Conservation (phyloP, 805 yeast genomes). For the Wickerhamiella lipophila region DNA sequence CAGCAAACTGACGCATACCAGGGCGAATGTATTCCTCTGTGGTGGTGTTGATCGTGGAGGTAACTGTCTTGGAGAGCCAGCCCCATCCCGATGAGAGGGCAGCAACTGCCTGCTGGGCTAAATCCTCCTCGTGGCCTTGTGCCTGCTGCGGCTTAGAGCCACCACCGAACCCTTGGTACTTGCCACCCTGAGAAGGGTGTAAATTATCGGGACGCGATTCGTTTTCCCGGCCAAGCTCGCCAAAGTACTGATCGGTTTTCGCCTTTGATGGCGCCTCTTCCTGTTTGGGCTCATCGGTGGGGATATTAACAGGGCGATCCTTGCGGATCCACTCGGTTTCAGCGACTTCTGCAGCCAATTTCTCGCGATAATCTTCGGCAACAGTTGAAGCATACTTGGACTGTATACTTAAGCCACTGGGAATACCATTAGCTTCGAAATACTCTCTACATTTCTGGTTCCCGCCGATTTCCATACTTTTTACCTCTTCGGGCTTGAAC, state of each 20-base stretch:
- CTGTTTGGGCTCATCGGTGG: slow-evolving; percentile 16
- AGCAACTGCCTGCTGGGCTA: slow-evolving; percentile 68
- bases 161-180: slow-evolving; percentile 84
- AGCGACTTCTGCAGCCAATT: slow-evolving; percentile 60
- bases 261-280: slow-evolving; percentile 21
- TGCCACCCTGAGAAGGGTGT: slow-evolving; percentile 92
- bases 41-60: slow-evolving; percentile 73
- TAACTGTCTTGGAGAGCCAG: slow-evolving; percentile 70
- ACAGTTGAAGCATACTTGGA: slow-evolving; percentile 75
- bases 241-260: slow-evolving; percentile 64
- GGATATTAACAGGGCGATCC: slow-evolving; percentile 23
- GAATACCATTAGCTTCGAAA: slow-evolving; percentile 61
- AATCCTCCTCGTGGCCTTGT: slow-evolving; percentile 31
- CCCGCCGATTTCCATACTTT: slow-evolving; percentile 90
- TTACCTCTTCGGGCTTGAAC: slow-evolving; percentile 83
- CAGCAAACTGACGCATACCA: slow-evolving; percentile 66
- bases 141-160: slow-evolving; percentile 21
- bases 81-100: slow-evolving; percentile 91
- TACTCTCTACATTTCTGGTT: slow-evolving; percentile 62
- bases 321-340: slow-evolving; percentile 58
- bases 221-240: slow-evolving; percentile 61
- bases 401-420: slow-evolving; percentile 48
- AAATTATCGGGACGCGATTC: slow-evolving; percentile 59
- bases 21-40: slow-evolving; percentile 85
- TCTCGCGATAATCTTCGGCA: slow-evolving; percentile 88